Evolutionary conservation across 1,284 basidiomycete genomes (phyloP), one percentile per base, ranked within the genome.

Genomic region (Sanguinoderma infundibulare): DNA sequence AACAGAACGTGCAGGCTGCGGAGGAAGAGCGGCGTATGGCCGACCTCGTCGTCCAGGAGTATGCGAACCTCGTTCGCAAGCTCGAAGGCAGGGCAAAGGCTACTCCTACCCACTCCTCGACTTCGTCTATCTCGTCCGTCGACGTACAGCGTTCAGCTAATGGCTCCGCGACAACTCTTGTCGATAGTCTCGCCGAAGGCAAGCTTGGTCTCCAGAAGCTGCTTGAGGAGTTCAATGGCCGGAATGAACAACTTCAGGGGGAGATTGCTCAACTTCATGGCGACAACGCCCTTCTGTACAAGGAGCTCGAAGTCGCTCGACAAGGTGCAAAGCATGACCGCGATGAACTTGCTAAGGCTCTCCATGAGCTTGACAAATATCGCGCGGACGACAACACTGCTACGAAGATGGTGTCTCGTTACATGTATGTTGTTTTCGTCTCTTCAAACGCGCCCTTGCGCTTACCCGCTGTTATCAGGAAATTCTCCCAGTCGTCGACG

Each of bases 381-480:
- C 77, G 81, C 61, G 74, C 87, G n/a, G 91, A 95, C 62, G 92
- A 95, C 64, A 84, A 81, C 14, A 85, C 87, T 1, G 92, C 94
- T 1, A 87, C 90, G 12, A 91, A 89, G 70, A 93, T 95, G 81
- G 93, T 95, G 32, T 89, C 93, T 57, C 84, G 92, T 51, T 96
- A 96, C 74, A 96, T 95, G 94, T 92, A 69, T 20, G 69, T 49
- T n/a, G 49, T 32, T 50, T 51, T 28, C 51, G 59, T 50, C n/a
- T n/a, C n/a, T 59, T 46, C 32, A 0, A 3, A 12, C 10, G 9
- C n/a, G n/a, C n/a, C n/a, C 26, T 10, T 38, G 51, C 12, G 20
- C 32, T 34, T 5, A 55, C 20, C 30, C 28, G 3, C 2, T 10
- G 38, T 9, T 15, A 28, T 6, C 64, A 92, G 91, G 91, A 91